Base-by-base conservation (phyloP, 179 eudicot genomes). In the Sideroxylon spinosum region DNA sequence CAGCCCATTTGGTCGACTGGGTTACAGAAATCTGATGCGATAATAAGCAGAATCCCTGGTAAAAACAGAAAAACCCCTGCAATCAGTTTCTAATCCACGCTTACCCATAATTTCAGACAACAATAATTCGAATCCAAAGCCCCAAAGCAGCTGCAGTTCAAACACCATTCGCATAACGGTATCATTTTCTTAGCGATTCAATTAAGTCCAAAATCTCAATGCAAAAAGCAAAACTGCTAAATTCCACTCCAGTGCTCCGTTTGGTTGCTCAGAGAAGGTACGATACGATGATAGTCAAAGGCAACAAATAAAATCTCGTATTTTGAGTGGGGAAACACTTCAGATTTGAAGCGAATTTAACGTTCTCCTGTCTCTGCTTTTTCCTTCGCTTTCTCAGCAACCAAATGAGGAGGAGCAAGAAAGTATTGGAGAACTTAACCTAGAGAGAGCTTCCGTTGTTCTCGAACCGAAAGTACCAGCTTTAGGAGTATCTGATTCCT, bases 21-120 rank as follows among this genome's bases (percentile, higher is more conserved):
- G 50, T 26, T 19, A 11, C 7, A 65, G 79, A 62, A 76, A 65
- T 72, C 49, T 66, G 72, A 76, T 76, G n/a, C 52, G 66, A 50
- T 14, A 52, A 20, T 11, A 37, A 25, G 63, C 44, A 52, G 3
- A n/a, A 52, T 52, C 71, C 73, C 63, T 23, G n/a, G 20, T 37
- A 22, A 19, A 7, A 23, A 65, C 62, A 7, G 11, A 62, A 75
- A 50, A 76, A 22, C 3, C 20, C 25, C 63, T 2, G 49, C 50
- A 17, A 28, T 76, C 17, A 76, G 79, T 48, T 12, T 29, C 52
- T 25, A 44, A 64, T 25, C 78, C 28, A 12, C 11, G 32, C 65
- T 20, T n/a, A 57, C 3, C 2, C 37, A 3, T 64, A 25, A 37
- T 37, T 14, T 25, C 7, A 67, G 49, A 67, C n/a, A n/a, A 67